These are phyloP conservation scores for Penicillium coprophilum DNA, from an alignment of 495 filamentous ascomycete species.

Conservation along the genomic window DNA sequence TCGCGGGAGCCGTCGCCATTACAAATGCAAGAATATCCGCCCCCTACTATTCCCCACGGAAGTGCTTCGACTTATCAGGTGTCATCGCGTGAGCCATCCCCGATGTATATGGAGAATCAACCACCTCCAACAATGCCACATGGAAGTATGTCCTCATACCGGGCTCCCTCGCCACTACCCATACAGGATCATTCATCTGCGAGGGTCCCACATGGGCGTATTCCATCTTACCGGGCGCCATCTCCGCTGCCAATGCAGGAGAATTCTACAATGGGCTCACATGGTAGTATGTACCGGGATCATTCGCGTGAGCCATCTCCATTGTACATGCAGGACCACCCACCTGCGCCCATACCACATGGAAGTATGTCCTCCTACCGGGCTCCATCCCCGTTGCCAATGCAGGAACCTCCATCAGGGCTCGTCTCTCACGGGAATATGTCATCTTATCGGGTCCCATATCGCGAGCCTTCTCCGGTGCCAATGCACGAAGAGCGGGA, in stretches of 20 bases:
- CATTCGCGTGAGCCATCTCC: slow-evolving; percentile 12
- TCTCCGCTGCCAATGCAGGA: slow-evolving; percentile 18
- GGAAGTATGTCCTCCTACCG: slow-evolving; percentile 29
- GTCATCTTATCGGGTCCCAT: neutral
- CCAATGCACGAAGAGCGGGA: slow-evolving; percentile 38
- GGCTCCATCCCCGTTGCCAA: neutral
- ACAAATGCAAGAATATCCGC: slow-evolving; percentile 22
- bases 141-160: slow-evolving; percentile 31
- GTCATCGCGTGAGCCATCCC: slow-evolving; percentile 8
- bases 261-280: slow-evolving; percentile 22
- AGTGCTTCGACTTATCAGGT: neutral
- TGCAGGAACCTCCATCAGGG: slow-evolving; percentile 1
- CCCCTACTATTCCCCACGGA: neutral
- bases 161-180: neutral
- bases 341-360: slow-evolving; percentile 23
- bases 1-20: slow-evolving; percentile 8
- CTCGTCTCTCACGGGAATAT: slow-evolving; percentile 1
- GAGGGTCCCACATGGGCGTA: slow-evolving; percentile 8
- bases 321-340: slow-evolving; percentile 14
- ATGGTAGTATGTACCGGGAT: slow-evolving; percentile 22
- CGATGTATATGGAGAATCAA: slow-evolving; percentile 14
- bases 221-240: neutral
- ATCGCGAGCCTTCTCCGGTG: slow-evolving; percentile 13
- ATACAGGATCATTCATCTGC: slow-evolving; percentile 2
- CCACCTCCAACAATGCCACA: slow-evolving; percentile 22